Conservation (phyloP, 192 early-diverging fungal genomes). For the Umbelopsis vinacea region DNA sequence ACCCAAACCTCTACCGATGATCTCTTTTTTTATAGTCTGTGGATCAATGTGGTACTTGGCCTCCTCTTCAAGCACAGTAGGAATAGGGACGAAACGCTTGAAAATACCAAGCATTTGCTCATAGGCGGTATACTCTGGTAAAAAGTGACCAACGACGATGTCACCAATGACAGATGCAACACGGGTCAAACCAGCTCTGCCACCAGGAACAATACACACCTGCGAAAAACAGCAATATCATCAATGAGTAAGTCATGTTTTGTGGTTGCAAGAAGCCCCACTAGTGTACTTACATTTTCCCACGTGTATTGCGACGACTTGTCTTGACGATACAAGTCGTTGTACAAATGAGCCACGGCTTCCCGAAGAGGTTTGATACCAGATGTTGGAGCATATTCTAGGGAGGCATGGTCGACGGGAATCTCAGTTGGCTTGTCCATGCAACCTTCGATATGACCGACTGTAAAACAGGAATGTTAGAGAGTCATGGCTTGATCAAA, state of each 20-base stretch:
- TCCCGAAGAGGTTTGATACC: constrained; percentile 49
- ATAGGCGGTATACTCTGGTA: constrained; percentile 56
- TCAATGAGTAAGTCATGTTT: background rate
- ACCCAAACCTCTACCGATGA: constrained; percentile 49
- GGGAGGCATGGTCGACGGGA: constrained; percentile 20
- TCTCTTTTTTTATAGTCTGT: constrained; percentile 44
- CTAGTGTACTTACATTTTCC: constrained; percentile 43
- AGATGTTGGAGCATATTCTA: constrained; percentile 51
- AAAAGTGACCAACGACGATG: constrained; percentile 59
- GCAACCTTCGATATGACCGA: constrained; percentile 47
- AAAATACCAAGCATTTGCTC: constrained; percentile 51
- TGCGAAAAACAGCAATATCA: background rate
- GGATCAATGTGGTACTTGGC: constrained; percentile 52
- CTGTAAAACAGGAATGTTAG: constrained; percentile 17
- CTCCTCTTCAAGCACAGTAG: constrained; percentile 52
- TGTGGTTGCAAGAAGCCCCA: background rate
- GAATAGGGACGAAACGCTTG: constrained; percentile 59
- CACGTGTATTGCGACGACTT: constrained; percentile 52
- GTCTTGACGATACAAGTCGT: constrained; percentile 48
- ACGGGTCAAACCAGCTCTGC: constrained; percentile 57
- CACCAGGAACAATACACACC: constrained; percentile 61
- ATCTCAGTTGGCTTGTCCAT: constrained; percentile 36
- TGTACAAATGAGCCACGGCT: constrained; percentile 56
- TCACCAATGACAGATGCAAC: constrained; percentile 55
- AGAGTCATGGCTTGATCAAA: background rate